Percentiles rank a stretch among this genome's conserved stretches.
phyloP scores from a whole-genome alignment of 441 rosid genomes.

The Erodium moschatum region DNA sequence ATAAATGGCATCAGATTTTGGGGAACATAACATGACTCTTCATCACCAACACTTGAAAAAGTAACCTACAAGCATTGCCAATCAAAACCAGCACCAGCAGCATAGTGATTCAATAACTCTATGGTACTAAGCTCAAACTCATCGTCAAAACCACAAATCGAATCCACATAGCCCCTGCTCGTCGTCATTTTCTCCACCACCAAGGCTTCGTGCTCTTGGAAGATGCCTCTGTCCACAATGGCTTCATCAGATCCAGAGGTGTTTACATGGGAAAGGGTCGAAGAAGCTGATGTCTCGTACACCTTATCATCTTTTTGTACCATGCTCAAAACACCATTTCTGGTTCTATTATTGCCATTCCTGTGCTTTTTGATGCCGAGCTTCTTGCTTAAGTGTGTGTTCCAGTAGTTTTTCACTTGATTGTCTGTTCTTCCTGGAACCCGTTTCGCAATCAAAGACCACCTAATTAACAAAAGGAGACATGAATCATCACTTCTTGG shows the following conservation, averaged over 20 bases:
- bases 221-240: not conserved
- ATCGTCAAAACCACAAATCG: not conserved
- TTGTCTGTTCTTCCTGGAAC: conserved; percentile 80
- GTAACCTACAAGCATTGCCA: no score
- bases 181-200: not conserved
- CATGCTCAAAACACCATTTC: conserved; percentile 6
- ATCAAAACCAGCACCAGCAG: no score
- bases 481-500: not conserved
- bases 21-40: no score
- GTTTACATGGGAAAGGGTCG: not conserved
- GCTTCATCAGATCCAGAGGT: not conserved
- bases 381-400: conserved; percentile 59
- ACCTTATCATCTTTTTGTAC: not conserved
- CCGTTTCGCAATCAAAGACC: conserved; percentile 75
- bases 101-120: no score
- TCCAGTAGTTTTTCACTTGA: conserved; percentile 86
- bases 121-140: no score
- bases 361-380: conserved; percentile 31
- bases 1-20: no score
- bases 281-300: not conserved
- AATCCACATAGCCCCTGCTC: not conserved
- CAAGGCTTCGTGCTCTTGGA: not conserved
- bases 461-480: conserved; percentile 28
- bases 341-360: not conserved
- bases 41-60: no score